Evolutionary conservation across 345 rosid genomes (phyloP), one percentile per base, ranked within the genome.

Genomic region (Jatropha curcas): DNA sequence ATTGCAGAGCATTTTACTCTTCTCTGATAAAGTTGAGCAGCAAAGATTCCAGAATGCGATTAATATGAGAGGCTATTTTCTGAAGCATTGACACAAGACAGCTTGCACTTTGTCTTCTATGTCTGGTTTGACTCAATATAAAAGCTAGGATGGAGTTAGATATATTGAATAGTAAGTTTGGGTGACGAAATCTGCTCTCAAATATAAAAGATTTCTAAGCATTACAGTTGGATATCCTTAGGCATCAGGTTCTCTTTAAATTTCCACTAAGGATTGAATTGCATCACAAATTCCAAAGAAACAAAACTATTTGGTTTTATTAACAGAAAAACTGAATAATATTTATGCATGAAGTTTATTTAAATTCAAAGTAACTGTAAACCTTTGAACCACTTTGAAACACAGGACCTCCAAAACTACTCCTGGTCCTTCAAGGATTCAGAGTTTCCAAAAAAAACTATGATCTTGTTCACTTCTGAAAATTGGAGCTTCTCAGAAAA

Each of bases 21-120:
- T 61, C 39, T 35, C 52, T 25, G 71, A 67, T 61, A 33, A 56
- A 41, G 28, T 70, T 12, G 28, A 60, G 67, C 56, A 67, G 72
- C 51, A 48, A 31, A 67, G 37, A 64, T 45, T 45, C 25, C 58
- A 37, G 22, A 61, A 62, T 19, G 43, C 11, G 48, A 28, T 69
- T 48, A 20, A 31, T 17, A 46, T 5, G 22, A 20, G 50, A n/a
- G 30, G 12, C 34, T 20, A 48, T 41, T 30, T 16, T 69, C 6
- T 30, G 17, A 13, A 37, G 46, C 37, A 58, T 28, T 39, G 50
- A 30, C 39, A 0, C 19, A 59, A 28, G 45, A 31, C 33, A 14
- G 22, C 41, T 39, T 63, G 39, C 53, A 48, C 17, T 48, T 48
- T 14, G 53, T 17, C 53, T 48, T 48, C 45, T 41, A 41, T 1